Evolutionary conservation across 192 early-diverging fungal species (phyloP), one percentile per base, ranked within the genome.

Genomic region (Rhizophagus clarus): DNA sequence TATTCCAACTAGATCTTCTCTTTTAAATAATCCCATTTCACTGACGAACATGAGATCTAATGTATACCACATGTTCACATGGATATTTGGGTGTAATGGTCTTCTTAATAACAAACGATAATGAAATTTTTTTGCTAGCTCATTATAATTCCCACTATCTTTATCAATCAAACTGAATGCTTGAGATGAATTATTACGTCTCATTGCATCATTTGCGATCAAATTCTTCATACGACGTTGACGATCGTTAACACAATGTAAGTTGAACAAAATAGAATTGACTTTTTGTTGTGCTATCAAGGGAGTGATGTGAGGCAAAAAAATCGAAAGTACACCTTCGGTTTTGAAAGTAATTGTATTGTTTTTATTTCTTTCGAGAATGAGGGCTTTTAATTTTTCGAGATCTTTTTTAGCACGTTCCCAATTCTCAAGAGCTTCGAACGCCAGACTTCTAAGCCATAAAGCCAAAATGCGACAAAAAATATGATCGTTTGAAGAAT

Each of bases 41-140:
- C 77, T 79, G 4, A 79, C 77, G 37, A 69, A 49, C 77, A 79
- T 79, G 1, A 79, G n/a, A 61, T 79, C 77, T 34, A 79, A 24
- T 1, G 68, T 71, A 61, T 79, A 79, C 77, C 77, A 79, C 68
- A 69, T 79, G n/a, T 79, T 51, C 11, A 79, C 17, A 60, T 79
- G 77, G 5, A 79, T 79, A 42, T 71, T 61, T 1, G 77, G 68
- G 61, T 79, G 77, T 11, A 79, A 28, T 6, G 77, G 77, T 67
- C 49, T 68, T 61, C 69, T 14, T 12, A 79, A 29, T 22, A 56
- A 37, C 12, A 79, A 42, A 28, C 77, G 66, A 70, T 79, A 79
- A 22, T 79, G 68, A 71, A 79, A 79, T 40, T 37, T 70, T 61
- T 79, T 66, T 0, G 68, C 68, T 1, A 79, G 26, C 0, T 79